Evolutionary conservation across 75 land plant species (phyloP).

Genomic region (Pinus tabuliformis): DNA sequence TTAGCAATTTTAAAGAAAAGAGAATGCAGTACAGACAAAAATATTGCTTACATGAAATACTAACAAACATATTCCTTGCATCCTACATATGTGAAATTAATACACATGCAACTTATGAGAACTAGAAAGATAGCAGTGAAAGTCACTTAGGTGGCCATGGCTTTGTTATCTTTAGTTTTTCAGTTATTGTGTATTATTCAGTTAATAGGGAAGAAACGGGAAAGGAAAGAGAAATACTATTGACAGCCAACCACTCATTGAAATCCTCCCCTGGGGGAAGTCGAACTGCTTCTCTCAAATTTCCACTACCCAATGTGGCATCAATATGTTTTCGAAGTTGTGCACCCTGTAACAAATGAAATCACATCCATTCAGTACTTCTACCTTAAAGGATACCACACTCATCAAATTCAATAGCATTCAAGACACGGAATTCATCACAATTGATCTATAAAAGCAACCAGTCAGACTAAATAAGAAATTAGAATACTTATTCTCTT

Average conservation of each 20-base stretch:
- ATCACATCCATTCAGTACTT: slow-evolving; percentile 8
- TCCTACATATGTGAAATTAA: neutral
- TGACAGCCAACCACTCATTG: slow-evolving; percentile 89
- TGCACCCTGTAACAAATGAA: slow-evolving; percentile 68
- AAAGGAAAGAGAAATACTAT: slow-evolving; percentile 48
- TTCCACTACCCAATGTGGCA: slow-evolving; percentile 96
- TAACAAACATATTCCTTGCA: neutral
- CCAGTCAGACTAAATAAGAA: neutral
- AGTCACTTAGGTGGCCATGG: neutral
- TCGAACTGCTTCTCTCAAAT: slow-evolving; percentile 92
- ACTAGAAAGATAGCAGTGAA: neutral
- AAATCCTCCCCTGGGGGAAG: slow-evolving; percentile 94
- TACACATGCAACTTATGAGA: neutral
- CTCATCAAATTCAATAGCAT: neutral
- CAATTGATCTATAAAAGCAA: neutral
- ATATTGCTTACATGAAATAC: neutral
- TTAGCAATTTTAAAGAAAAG: neutral
- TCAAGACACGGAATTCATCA: neutral
- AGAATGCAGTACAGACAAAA: neutral
- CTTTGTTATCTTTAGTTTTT: slow-evolving; percentile 2
- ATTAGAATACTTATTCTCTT: neutral
- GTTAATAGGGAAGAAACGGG: neutral
- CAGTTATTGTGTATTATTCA: neutral
- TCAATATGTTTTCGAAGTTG: slow-evolving; percentile 90
- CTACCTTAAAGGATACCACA: neutral